These are phyloP conservation scores for Boletus rubroflammeus DNA, from an alignment of 768 basidiomycete species.

Conservation along the genomic window DNA sequence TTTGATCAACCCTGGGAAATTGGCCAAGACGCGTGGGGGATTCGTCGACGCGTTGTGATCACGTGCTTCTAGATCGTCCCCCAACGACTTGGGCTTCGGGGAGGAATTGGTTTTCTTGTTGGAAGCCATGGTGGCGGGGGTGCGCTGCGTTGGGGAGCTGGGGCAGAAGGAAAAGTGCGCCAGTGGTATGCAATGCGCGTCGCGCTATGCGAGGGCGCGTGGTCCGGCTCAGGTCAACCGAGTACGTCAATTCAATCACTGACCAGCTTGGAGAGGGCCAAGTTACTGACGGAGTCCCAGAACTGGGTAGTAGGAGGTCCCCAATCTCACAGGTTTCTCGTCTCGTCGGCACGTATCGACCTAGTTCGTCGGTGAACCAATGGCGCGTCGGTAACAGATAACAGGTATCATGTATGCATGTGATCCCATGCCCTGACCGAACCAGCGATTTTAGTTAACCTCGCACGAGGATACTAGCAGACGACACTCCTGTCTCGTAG, in stretches of 20 bases:
- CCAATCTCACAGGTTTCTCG: background rate
- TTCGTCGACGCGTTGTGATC: conserved; percentile 25
- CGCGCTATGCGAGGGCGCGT: conserved; percentile 2
- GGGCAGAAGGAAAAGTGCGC: background rate
- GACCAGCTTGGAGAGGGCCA: no score
- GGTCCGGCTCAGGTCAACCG: conserved; percentile 12
- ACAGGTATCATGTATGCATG: no score
- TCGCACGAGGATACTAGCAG: background rate
- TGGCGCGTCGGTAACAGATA: background rate
- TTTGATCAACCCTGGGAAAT: conserved; percentile 32
- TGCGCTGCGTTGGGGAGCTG: background rate
- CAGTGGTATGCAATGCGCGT: background rate
- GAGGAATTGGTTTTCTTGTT: background rate
- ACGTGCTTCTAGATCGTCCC: conserved; percentile 15
- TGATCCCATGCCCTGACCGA: background rate
- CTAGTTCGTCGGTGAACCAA: background rate
- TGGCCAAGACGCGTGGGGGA: conserved; percentile 20
- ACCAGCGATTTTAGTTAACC: background rate
- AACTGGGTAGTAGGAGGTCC: background rate
- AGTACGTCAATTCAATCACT: conserved; percentile 14
- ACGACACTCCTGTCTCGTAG: background rate
- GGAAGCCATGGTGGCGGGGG: conserved; percentile 1
- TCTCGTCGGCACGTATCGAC: background rate
- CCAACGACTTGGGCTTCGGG: background rate
- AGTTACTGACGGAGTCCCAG: no score